Evolutionary conservation across 2,329 filamentous ascomycete species (phyloP), one percentile per base, ranked within the genome.

Genomic region (Stagonosporopsis cucurbitacearum): DNA sequence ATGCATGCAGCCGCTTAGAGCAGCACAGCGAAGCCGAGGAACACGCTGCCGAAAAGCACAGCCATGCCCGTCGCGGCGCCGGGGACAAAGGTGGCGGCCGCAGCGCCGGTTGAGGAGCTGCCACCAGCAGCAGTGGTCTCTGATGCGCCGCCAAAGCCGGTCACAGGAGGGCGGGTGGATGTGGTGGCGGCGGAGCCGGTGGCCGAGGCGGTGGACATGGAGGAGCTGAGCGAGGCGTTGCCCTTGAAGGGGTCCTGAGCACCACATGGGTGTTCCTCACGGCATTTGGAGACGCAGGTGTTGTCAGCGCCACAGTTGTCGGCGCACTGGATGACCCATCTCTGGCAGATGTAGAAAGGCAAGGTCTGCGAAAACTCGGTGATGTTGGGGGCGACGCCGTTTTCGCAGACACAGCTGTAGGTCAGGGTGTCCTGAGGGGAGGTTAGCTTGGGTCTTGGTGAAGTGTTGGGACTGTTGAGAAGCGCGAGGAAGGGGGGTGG

Each of bases 331-430:
- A 79, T 86, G 66, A 85, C 88, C 82, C 84, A 91, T 76, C 89
- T 82, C 42, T 82, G 82, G 83, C 90, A 95, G 66, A 87, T 82
- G 78, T 87, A 91, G 82, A 86, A 94, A 30, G 91, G 90, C 23
- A 95, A 80, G 1, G 90, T 93, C 65, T 91, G 82, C 19, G 87
- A 88, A 82, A 89, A 95, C 76, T 93, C 83, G 68, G 88, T 86
- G 44, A 91, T 77, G 77, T 93, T 92, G 64, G 90, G 90, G 48
- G 83, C 77, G 59, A 82, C 73, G 71, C 85, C 84, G 66, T 89
- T 82, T 60, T 82, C 81, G 79, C 90, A 95, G 65, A 91, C 80
- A 75, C 90, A 95, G 60, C 82, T 80, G 77, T 88, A 94, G n/a
- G 78, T 81, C 45, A 94, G 82, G 19, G 80, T 78, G 47, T 81